Conservation (phyloP, 2,329 filamentous ascomycete species). For the Sporothrix luriei region DNA sequence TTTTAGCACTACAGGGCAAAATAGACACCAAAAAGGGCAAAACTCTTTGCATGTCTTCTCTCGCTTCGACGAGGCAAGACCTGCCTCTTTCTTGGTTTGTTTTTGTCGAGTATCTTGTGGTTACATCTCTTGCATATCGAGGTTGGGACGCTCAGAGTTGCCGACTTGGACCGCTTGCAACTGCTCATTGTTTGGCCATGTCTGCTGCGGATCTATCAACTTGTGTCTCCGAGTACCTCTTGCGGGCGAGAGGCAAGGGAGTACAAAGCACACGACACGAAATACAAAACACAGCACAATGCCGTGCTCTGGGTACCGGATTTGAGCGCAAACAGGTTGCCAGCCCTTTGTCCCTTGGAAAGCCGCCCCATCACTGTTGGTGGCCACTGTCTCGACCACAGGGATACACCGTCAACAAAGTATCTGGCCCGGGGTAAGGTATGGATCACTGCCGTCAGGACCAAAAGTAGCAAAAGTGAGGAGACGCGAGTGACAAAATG, state of each 20-base stretch:
- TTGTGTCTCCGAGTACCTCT: neutral
- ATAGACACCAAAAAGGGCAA: neutral
- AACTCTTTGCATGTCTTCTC: neutral
- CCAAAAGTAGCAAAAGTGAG: conserved; percentile 15
- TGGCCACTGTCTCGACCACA: neutral
- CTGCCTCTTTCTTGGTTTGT: too few relatives aligned
- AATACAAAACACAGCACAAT: neutral
- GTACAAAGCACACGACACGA: conserved; percentile 3
- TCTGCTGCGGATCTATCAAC: neutral
- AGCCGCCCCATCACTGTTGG: conserved; percentile 1
- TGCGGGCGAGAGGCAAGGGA: neutral
- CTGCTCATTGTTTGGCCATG: neutral
- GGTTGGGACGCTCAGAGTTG: neutral
- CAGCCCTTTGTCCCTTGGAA: neutral
- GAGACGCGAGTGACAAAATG: neutral
- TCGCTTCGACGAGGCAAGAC: too few relatives aligned
- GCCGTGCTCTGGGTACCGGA: neutral
- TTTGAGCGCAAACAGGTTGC: neutral
- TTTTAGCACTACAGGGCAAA: neutral
- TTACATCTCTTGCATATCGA: neutral
- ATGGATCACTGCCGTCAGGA: neutral
- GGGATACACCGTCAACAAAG: conserved; percentile 15
- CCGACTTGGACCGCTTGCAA: neutral
- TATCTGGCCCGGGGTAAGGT: neutral
- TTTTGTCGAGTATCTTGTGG: neutral